Conservation (phyloP, 768 basidiomycete genomes). For the Naganishia antarctica region DNA sequence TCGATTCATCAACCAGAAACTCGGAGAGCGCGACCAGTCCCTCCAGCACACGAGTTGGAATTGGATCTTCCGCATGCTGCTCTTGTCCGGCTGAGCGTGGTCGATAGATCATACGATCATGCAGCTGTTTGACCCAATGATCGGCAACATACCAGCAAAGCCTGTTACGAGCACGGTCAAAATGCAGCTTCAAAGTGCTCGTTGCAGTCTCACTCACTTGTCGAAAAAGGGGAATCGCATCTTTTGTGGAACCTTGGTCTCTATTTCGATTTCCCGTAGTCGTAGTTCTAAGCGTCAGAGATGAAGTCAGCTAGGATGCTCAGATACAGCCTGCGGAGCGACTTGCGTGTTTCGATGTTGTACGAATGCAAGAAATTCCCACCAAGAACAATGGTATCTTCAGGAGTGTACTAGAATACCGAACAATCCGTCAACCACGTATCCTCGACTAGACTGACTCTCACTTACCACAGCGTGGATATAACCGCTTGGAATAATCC, state of each 20-base stretch:
- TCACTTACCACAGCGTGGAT: slow-evolving; percentile 87
- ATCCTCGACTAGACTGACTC: slow-evolving; percentile 43
- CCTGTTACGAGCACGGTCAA: slow-evolving; percentile 50
- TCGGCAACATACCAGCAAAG: slow-evolving; percentile 88
- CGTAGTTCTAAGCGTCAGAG: slow-evolving; percentile 63
- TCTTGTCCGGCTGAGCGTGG: not conserved
- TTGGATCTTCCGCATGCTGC: slow-evolving; percentile 31
- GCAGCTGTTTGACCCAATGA: slow-evolving; percentile 67
- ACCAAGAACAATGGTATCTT: slow-evolving; percentile 89
- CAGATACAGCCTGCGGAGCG: not conserved
- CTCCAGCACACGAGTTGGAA: slow-evolving; percentile 59
- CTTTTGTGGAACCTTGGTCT: slow-evolving; percentile 86
- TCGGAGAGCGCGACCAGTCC: slow-evolving; percentile 68
- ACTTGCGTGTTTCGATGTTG: slow-evolving; percentile 75
- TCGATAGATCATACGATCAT: slow-evolving; percentile 19
- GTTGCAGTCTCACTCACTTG: slow-evolving; percentile 53
- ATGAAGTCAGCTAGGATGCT: not conserved
- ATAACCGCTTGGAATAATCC: slow-evolving; percentile 91
- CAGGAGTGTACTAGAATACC: slow-evolving; percentile 68
- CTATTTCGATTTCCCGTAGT: slow-evolving; percentile 84
- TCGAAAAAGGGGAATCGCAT: slow-evolving; percentile 80
- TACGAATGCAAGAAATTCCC: slow-evolving; percentile 94
- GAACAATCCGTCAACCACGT: not conserved
- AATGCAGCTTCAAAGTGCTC: not conserved
- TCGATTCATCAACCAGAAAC: slow-evolving; percentile 73